Evolutionary conservation across 2,329 filamentous ascomycete genomes (phyloP), one percentile per base, ranked within the genome.

Genomic region (Didymella lethalis): DNA sequence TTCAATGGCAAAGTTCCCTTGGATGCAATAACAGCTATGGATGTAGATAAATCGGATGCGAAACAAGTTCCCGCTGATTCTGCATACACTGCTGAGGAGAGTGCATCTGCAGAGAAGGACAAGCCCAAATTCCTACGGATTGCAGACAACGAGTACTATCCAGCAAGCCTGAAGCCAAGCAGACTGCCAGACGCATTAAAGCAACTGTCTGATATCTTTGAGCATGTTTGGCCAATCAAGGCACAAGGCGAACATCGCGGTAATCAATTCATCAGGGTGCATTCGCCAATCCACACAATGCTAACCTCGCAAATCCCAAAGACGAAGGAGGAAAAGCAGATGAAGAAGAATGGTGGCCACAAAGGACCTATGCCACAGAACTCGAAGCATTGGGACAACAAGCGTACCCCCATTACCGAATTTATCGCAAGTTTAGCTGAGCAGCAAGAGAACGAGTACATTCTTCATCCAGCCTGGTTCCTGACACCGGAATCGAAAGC

Each of bases 261-360:
- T 47, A 67, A 70, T 36, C 68, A 72, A 86, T 89, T 70, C 86
- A 86, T 66, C 90, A 67, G 88, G 72, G 86, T 99, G 72, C 90
- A 96, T 77, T 98, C 95, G 4, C 93, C 95, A 2, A 80, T 98
- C 32, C 87, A 91, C 62, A 88, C 92, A 1, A 93, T 98, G 80
- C 84, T 98, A 63, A 90, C 89, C 4, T 87, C 90, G 0, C 88
- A 91, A 5, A 77, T 89, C 2, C 86, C 90, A 7, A 92, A 90
- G 71, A 79, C 82, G 2, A 88, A 87, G 65, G 88, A 91, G 45
- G 88, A 90, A 52, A 89, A 88, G 75, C 81, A 82, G 50, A 83
- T 81, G 55, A 88, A 83, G 73, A 75, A 72, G 50, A 70, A 63
- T 8, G 63, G 67, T 7, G 64, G 63, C 31, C 72, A 73, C 59